Evolutionary conservation across 176 grass and related monocot species (phyloP), one percentile per base, ranked within the genome.

Genomic region (Hyparrhenia diplandra): DNA sequence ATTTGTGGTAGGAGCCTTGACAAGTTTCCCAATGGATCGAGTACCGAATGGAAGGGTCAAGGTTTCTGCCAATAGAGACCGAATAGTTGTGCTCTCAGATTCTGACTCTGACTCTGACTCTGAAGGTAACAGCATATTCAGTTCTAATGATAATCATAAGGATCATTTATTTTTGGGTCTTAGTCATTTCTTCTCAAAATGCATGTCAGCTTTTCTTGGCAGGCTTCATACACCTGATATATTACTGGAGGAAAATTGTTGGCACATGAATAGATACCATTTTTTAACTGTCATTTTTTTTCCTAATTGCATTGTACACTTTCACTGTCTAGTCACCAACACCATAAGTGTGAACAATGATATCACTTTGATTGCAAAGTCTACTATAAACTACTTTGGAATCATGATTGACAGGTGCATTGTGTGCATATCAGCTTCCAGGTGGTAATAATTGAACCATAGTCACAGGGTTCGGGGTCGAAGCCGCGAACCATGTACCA

Each of bases 21-120:
- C 65, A 71, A 10, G 46, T 47, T 11, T 86, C 9, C 36, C 45
- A 51, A 82, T 82, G 60, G 51, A 67, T 51, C 51, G 67, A 62
- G 18, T 55, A 62, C 59, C 18, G 1, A 82, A 78, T 13, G 78
- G 88, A 89, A 78, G 17, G 17, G 82, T 16, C 4, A n/a, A 16
- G 69, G 73, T n/a, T n/a, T n/a, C n/a, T n/a, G n/a, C n/a, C n/a
- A n/a, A n/a, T n/a, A n/a, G n/a, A n/a, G n/a, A n/a, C n/a, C n/a
- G n/a, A 65, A 25, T 10, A 13, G 4, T 92, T 52, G 23, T 72
- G 25, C 67, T 97, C 68, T 88, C 85, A 28, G 92, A 90, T 64
- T 91, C 76, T 25, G 85, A 90, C 30, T 84, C 83, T n/a, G n/a
- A n/a, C n/a, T n/a, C n/a, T 41, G 92, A 92, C 30, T 84, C 83